Percentiles rank a stretch among this genome's conserved stretches.
Conservation (phyloP, 495 filamentous ascomycete species). For the Penicillium lividum region DNA sequence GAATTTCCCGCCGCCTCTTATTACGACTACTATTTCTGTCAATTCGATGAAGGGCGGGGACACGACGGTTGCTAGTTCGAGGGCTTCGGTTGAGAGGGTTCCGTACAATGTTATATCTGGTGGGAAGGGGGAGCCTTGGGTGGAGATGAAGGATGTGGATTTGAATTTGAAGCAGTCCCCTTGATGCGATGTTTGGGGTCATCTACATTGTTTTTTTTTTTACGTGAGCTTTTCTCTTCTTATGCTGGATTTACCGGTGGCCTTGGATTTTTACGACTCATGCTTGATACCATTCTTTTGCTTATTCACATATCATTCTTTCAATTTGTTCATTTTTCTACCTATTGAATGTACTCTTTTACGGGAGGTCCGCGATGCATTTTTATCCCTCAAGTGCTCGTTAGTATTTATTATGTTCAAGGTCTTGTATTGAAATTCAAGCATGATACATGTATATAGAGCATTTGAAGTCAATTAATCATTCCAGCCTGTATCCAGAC, state of each 20-base stretch:
- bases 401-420: no score
- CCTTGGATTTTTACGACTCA: slow-evolving; percentile 4
- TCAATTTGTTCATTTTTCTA: neutral
- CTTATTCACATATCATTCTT: neutral
- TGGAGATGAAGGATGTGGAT: slow-evolving; percentile 17
- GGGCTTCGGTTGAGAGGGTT: slow-evolving; percentile 10
- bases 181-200: neutral
- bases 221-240: neutral
- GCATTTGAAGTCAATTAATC: neutral
- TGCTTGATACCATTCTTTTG: neutral
- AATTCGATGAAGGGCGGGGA: slow-evolving; percentile 15
- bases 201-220: neutral
- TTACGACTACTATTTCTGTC: slow-evolving; percentile 27
- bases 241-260: neutral
- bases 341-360: neutral
- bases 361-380: neutral
- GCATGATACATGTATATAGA: no score
- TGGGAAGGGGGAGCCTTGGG: slow-evolving; percentile 14
- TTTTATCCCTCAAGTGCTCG: no score
- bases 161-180: neutral
- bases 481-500: neutral
- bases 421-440: no score
- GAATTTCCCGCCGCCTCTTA: slow-evolving; percentile 18
- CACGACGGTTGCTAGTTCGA: slow-evolving; percentile 7
- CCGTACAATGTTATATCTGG: slow-evolving; percentile 16